Conservation (phyloP, 2,329 filamentous ascomycete genomes). For the Remersonia thermophila region DNA sequence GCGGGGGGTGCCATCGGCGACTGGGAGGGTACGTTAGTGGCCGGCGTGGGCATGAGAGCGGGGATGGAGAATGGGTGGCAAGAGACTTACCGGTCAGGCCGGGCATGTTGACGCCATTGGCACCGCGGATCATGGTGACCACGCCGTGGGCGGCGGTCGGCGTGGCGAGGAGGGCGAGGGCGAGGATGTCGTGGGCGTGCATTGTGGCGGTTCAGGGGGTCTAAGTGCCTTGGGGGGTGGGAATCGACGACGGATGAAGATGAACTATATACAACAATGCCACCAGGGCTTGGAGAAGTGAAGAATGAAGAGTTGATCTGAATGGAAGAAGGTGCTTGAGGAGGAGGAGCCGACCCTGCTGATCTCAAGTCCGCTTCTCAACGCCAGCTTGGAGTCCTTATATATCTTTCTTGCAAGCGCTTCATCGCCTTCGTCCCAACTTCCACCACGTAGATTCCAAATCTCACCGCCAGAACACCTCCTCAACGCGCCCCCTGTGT, state of each 20-base stretch:
- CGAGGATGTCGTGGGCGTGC: constrained; percentile 26
- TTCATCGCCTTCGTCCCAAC: too few species aligned
- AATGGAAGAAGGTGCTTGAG: too few species aligned
- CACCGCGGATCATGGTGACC: constrained; percentile 41
- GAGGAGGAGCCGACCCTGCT: constrained; percentile 1
- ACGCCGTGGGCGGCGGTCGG: constrained; percentile 46
- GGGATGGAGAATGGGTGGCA: too few species aligned
- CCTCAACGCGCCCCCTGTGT: too few species aligned
- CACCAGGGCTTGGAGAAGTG: constrained; percentile 3
- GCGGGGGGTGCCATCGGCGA: constrained; percentile 54
- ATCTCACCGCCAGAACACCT: too few species aligned
- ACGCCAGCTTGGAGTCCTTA: neutral
- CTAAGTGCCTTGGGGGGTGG: neutral
- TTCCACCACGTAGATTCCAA: too few species aligned
- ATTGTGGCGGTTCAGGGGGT: constrained; percentile 7
- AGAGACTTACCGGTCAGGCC: constrained; percentile 35
- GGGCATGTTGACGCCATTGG: constrained; percentile 51
- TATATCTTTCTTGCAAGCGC: constrained; percentile 5
- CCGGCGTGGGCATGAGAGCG: too few species aligned
- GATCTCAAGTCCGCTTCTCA: neutral
- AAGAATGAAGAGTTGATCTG: constrained; percentile 1
- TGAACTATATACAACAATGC: neutral
- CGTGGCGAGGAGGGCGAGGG: constrained; percentile 35
- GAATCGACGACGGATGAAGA: neutral
- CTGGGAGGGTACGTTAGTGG: constrained; percentile 1